Evolutionary conservation across 2,329 filamentous ascomycete species (phyloP), one percentile per base, ranked within the genome.

Genomic region (Neurospora crassa): DNA sequence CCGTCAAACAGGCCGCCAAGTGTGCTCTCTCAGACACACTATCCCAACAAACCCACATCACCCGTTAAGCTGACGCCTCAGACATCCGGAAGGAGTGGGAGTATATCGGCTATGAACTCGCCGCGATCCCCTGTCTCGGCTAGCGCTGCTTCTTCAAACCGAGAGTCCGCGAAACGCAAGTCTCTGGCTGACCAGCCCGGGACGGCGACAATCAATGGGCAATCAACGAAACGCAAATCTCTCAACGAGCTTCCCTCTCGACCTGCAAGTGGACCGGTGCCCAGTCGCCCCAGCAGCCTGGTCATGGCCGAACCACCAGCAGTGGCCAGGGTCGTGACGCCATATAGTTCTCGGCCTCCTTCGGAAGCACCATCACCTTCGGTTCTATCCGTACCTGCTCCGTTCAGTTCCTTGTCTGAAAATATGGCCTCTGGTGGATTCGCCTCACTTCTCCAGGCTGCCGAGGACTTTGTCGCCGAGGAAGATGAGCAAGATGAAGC

Each of bases 371-470:
- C 81, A 0, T 84, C 83, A 1, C 81, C 82, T 0, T 78, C 80
- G 12, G 74, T 75, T 40, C 78, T 80, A 14, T n/a, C 75, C 2
- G 74, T 76, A 12, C 74, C 81, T 5, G 29, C 29, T 5, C 77
- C 83, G 41, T 79, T 87, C 74, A 84, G 43, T 37, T 42, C 70
- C 2, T 29, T 73, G 4, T 68, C 76, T 20, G 70, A 16, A 69
- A 74, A 69, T n/a, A 63, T 74, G 3, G 74, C 76, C 2, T 68
- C 73, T 0, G 71, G 71, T 12, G 78, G 85, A 5, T 83, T 89
- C 78, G 85, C 87, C 1, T 87, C 86, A 0, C 84, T 89, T 67
- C 79, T 89, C 16, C 86, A 88, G 77, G 84, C 84, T 2, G 84
- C 85, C 2, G 87, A 89, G 16, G 87, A 88, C 10, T 76, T 87